Percentiles rank a stretch among this genome's conserved stretches.
These are phyloP conservation scores for Saccharomycopsis selenospora DNA, from an alignment of 805 yeast genomes.

Conservation along the genomic window DNA sequence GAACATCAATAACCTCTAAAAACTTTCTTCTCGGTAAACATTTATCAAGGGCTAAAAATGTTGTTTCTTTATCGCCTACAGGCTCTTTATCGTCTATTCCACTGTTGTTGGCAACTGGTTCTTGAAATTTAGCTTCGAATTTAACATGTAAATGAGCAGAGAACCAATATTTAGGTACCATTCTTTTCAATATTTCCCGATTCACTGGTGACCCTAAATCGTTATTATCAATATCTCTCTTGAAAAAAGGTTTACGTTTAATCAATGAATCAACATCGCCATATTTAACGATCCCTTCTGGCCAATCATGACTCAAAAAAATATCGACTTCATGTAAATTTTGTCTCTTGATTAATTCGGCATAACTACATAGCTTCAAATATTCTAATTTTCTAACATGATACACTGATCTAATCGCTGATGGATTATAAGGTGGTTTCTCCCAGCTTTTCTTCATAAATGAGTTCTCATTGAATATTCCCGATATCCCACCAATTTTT, in stretches of 20 bases:
- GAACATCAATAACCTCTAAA: slow-evolving; percentile 45
- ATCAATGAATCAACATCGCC: slow-evolving; percentile 54
- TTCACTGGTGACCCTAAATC: slow-evolving; percentile 69
- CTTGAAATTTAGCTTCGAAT: slow-evolving; percentile 44
- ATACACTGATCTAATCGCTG: slow-evolving; percentile 51
- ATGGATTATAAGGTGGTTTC: slow-evolving; percentile 40
- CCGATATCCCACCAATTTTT: slow-evolving; percentile 75
- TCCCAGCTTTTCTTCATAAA: slow-evolving; percentile 37
- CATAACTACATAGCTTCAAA: slow-evolving; percentile 41
- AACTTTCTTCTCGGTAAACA: slow-evolving; percentile 61
- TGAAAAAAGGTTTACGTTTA: slow-evolving; percentile 57
- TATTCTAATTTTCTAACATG: slow-evolving; percentile 67
- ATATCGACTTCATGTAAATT: slow-evolving; percentile 37
- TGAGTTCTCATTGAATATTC: slow-evolving; percentile 60
- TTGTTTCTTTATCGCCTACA: slow-evolving; percentile 27
- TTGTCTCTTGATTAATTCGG: slow-evolving; percentile 24
- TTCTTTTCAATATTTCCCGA: slow-evolving; percentile 41
- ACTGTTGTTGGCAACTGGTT: slow-evolving; percentile 23
- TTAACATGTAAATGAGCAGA: slow-evolving; percentile 83
- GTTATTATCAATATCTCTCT: slow-evolving; percentile 49
- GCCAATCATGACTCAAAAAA: slow-evolving; percentile 91
- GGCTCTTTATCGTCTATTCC: slow-evolving; percentile 23
- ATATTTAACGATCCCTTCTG: slow-evolving; percentile 59
- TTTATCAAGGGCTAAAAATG: slow-evolving; percentile 78
- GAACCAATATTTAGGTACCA: slow-evolving; percentile 73